Percentiles rank a stretch among this genome's conserved stretches.
Evolutionary conservation across 2,329 filamentous ascomycete genomes (phyloP).

Genomic region (Fusarium sp.): DNA sequence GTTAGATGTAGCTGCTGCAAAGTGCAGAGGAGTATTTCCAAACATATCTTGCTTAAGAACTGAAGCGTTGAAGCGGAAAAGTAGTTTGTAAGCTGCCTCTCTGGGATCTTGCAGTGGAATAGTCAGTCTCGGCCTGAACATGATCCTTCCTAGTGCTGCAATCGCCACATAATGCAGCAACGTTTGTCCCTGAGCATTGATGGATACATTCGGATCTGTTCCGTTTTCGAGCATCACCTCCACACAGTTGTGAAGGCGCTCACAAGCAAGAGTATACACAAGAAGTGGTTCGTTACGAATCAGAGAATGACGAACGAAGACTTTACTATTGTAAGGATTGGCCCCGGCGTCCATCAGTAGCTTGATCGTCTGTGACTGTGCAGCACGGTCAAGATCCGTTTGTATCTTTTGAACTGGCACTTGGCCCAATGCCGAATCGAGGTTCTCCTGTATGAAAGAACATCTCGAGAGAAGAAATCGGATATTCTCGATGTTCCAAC

Average conservation of each 20-base stretch:
- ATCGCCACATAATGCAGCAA: background rate
- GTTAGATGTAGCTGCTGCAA: background rate
- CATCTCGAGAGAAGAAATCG: background rate
- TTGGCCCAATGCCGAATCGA: background rate
- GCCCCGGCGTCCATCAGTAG: background rate
- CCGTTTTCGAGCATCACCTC: background rate
- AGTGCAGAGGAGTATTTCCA: background rate
- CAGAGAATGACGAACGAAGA: background rate
- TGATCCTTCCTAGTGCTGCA: too few relatives aligned
- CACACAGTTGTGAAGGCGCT: background rate
- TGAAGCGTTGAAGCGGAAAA: background rate
- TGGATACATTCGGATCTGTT: background rate
- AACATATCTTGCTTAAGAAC: background rate
- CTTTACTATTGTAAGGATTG: background rate
- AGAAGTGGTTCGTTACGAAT: background rate
- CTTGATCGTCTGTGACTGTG: background rate
- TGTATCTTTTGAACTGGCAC: background rate
- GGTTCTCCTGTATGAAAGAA: background rate
- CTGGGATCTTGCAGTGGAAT: background rate
- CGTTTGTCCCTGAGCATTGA: background rate
- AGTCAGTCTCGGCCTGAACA: background rate
- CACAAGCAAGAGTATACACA: background rate
- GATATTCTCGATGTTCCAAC: background rate
- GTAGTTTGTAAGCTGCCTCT: background rate
- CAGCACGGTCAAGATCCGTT: background rate